Evolutionary conservation across 2,329 filamentous ascomycete genomes (phyloP).

Genomic region (Xenosphaeropsis pyriputrescens): DNA sequence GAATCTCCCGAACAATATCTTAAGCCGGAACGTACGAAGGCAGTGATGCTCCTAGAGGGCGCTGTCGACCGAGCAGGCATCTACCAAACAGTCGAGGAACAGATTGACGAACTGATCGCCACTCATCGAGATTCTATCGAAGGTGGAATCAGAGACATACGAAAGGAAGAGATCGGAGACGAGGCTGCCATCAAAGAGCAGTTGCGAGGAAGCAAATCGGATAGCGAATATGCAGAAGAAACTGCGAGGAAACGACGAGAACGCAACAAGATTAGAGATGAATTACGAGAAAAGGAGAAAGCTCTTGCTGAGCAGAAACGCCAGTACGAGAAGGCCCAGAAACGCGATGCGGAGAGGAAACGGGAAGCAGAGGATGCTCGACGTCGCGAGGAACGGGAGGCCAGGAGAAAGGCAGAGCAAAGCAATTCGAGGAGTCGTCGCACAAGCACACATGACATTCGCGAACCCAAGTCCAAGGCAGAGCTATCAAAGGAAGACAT

Average conservation of each 20-base stretch:
- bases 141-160: slow-evolving; percentile 51
- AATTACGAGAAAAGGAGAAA: slow-evolving; percentile 39
- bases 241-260: slow-evolving; percentile 43
- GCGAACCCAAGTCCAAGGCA: slow-evolving; percentile 3
- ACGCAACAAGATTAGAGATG: slow-evolving; percentile 45
- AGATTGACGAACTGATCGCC: slow-evolving; percentile 55
- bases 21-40: slow-evolving; percentile 58
- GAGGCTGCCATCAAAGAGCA: slow-evolving; percentile 54
- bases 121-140: slow-evolving; percentile 47
- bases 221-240: slow-evolving; percentile 58
- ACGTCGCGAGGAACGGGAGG: slow-evolving; percentile 19
- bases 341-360: slow-evolving; percentile 33
- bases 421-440: slow-evolving; percentile 3
- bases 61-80: slow-evolving; percentile 63
- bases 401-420: slow-evolving; percentile 12
- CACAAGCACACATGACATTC: too few relatives aligned
- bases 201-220: slow-evolving; percentile 52
- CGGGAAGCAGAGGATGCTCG: slow-evolving; percentile 28
- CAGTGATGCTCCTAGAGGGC: slow-evolving; percentile 62
- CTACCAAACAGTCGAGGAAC: slow-evolving; percentile 55
- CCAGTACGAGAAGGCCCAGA: slow-evolving; percentile 36
- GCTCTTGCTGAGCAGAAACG: slow-evolving; percentile 46
- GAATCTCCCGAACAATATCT: slow-evolving; percentile 58
- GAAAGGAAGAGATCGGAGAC: slow-evolving; percentile 52
- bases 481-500: slow-evolving; percentile 18